Evolutionary conservation across 2,329 filamentous ascomycete genomes (phyloP).

Genomic region (Fusarium chuoi): DNA sequence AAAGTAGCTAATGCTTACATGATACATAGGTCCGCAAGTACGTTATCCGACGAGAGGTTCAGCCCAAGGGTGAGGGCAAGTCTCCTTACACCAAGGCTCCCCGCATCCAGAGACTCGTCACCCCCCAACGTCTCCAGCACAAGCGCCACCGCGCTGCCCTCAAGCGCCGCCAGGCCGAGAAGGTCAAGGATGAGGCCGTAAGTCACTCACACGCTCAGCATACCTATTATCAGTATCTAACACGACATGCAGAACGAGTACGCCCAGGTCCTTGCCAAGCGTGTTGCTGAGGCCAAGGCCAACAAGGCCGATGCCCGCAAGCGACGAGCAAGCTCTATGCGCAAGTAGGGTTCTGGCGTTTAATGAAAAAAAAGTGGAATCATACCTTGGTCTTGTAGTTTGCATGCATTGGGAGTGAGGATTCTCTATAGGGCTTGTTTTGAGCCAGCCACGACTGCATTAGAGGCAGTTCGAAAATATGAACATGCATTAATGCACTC

Average conservation of each 20-base stretch:
- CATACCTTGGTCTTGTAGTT: slow-evolving; percentile 53
- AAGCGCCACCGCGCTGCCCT: slow-evolving; percentile 98
- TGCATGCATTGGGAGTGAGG: slow-evolving; percentile 56
- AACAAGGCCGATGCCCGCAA: slow-evolving; percentile 95
- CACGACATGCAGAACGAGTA: slow-evolving; percentile 84
- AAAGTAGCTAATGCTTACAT: slow-evolving; percentile 52
- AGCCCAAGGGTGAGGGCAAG: slow-evolving; percentile 97
- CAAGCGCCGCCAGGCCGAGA: slow-evolving; percentile 97
- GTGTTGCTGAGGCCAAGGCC: slow-evolving; percentile 94
- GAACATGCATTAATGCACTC: slow-evolving; percentile 48
- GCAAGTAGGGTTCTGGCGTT: slow-evolving; percentile 72
- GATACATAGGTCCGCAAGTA: slow-evolving; percentile 90
- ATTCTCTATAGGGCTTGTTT: slow-evolving; percentile 48
- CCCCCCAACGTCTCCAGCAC: slow-evolving; percentile 99
- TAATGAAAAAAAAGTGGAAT: slow-evolving; percentile 50
- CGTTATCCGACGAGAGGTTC: slow-evolving; percentile 98
- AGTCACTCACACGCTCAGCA: slow-evolving; percentile 51
- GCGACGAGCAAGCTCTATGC: slow-evolving; percentile 95
- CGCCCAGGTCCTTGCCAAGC: slow-evolving; percentile 94
- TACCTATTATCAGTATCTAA: neutral
- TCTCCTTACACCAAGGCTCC: slow-evolving; percentile 99
- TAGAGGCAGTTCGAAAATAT: slow-evolving; percentile 52
- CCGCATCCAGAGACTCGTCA: slow-evolving; percentile 99
- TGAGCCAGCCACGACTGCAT: slow-evolving; percentile 51
- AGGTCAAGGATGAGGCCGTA: slow-evolving; percentile 99